Percentiles rank a stretch among this genome's conserved stretches.
Evolutionary conservation across 2,329 filamentous ascomycete genomes (phyloP).

Genomic region (Neofusicoccum cordaticola): DNA sequence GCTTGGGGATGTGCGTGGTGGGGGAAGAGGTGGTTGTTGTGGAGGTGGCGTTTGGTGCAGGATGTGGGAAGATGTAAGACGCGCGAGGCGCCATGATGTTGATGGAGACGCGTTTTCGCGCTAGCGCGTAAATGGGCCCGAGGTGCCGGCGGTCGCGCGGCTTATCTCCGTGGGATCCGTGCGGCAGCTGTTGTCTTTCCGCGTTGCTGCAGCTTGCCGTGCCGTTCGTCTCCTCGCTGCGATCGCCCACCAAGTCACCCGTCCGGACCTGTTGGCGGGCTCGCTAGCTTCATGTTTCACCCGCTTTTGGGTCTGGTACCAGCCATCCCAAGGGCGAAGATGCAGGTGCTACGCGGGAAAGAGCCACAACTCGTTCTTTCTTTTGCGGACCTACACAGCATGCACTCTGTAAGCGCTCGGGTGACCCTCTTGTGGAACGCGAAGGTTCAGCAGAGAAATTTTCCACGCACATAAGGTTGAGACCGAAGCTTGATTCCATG

Average conservation of each 20-base stretch:
- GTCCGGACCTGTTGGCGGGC: neutral
- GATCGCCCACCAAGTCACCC: neutral
- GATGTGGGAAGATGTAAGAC: neutral
- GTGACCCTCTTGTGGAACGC: conserved; percentile 2
- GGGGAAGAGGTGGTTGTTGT: neutral
- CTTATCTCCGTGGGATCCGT: neutral
- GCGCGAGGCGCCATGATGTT: conserved; percentile 1
- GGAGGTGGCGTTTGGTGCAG: neutral
- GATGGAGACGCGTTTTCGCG: conserved; percentile 11
- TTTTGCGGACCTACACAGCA: neutral
- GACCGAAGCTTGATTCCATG: neutral
- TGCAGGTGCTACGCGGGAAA: too few species aligned
- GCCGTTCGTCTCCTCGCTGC: neutral
- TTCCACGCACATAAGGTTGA: neutral
- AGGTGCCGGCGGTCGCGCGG: neutral
- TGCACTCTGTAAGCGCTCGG: neutral
- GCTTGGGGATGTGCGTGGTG: neutral
- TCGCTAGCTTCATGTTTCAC: neutral
- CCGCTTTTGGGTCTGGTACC: neutral
- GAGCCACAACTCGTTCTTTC: neutral
- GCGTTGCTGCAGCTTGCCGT: neutral
- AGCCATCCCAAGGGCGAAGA: too few species aligned
- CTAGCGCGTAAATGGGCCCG: neutral
- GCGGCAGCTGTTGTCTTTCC: neutral
- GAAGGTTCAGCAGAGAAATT: neutral